Base-by-base conservation (phyloP, 2,329 filamentous ascomycete genomes). In the Endoconidiophora polonica region DNA sequence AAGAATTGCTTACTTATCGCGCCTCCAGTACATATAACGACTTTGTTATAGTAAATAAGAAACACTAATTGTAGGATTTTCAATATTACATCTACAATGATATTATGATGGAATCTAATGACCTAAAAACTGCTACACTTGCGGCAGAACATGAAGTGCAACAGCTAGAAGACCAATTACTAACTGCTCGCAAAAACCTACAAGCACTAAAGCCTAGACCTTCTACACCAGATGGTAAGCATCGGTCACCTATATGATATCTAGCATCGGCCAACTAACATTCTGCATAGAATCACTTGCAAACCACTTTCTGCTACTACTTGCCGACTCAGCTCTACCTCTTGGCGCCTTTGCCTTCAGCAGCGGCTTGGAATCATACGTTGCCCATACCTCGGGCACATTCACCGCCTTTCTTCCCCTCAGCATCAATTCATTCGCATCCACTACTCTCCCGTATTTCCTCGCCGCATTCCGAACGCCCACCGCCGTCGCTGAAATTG, bases 261-360 rank as follows among this genome's bases (percentile, higher is more conserved):
- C 7, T 33, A 33, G 4, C 9, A 12, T 24, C 4, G 29, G 29
- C 9, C 29, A 33, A 33, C 29, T 33, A 33, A 33, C 29, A 33
- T 12, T 33, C 7, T 4, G 12, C 12, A 33, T 33, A 33, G 29
- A 33, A 10, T 48, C 38, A 53, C 50, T 58, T 29, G 56, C 63
- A 22, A 60, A 72, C 24, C 85, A 90, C 63, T 80, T 82, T 56
- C 74, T 87, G 37, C 75, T 90, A 29, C 71, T 91, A 3, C 77
- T 90, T 45, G 77, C 85, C 44, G 85, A 91, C 68, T 88, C 85
- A 1, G 83, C 83, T 12, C 75, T 91, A 2, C 85, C 85, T 1
- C 71, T 91, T 0, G 85, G 85, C 52, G 86, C 84, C n/a, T 91
- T 91, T 65, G 85, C 85, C 58, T 91, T 90, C 68, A 85, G 79